Percentiles rank a stretch among this genome's conserved stretches.
Evolutionary conservation across 1,139 yeast genomes (phyloP).

Genomic region (Blastobotrys apis): DNA sequence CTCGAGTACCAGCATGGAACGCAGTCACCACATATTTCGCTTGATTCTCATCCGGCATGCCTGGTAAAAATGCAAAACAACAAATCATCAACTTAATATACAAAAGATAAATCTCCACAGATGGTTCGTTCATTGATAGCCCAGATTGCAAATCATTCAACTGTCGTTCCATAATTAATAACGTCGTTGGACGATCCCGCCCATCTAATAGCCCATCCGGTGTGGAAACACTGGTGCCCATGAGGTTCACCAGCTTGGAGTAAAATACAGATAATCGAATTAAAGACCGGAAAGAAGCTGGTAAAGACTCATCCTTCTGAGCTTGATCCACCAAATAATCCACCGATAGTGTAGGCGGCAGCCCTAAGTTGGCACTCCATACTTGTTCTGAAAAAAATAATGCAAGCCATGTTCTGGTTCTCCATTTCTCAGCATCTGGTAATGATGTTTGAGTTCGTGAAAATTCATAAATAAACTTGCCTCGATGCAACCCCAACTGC

Average conservation of each 20-base stretch:
- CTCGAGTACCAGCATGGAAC: constrained; percentile 74
- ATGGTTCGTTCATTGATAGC: constrained; percentile 55
- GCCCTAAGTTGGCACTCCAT: constrained; percentile 83
- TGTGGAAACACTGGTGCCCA: constrained; percentile 84
- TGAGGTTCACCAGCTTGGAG: constrained; percentile 73
- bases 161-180: constrained; percentile 73
- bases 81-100: constrained; percentile 80
- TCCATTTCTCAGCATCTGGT: constrained; percentile 91
- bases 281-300: constrained; percentile 65
- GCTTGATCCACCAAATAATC: constrained; percentile 82
- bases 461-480: constrained; percentile 86
- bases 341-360: constrained; percentile 83
- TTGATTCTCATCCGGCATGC: constrained; percentile 85
- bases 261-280: constrained; percentile 77
- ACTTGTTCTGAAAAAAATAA: constrained; percentile 85
- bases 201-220: constrained; percentile 91
- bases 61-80: constrained; percentile 87
- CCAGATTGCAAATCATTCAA: constrained; percentile 65
- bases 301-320: constrained; percentile 60
- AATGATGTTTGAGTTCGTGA: constrained; percentile 83
- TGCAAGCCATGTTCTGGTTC: constrained; percentile 90
- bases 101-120: constrained; percentile 74
- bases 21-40: constrained; percentile 80
- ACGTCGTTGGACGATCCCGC: constrained; percentile 72
- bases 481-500: constrained; percentile 90